These are phyloP conservation scores for Smittium mucronatum DNA, from an alignment of 371 early-diverging fungal genomes.

Conservation along the genomic window DNA sequence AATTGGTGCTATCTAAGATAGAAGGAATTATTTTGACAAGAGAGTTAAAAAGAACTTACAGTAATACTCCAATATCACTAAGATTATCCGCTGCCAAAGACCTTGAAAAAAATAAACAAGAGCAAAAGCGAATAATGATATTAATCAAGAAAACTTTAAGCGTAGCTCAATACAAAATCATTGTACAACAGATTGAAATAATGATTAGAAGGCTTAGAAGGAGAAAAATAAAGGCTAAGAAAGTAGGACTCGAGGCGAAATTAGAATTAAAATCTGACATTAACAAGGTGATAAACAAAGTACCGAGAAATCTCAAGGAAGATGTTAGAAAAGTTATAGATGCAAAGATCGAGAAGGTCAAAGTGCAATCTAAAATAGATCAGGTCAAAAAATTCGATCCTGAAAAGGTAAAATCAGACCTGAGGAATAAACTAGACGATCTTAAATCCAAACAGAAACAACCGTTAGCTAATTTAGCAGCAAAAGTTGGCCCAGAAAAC, in stretches of 20 bases:
- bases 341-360: neutral
- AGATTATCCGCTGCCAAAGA: neutral
- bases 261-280: neutral
- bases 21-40: neutral
- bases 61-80: neutral
- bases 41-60: neutral
- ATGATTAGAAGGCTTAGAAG: neutral
- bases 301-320: neutral
- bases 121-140: neutral
- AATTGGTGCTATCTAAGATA: neutral
- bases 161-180: neutral
- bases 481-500: neutral
- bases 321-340: neutral
- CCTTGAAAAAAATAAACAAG: neutral
- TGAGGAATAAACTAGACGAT: neutral
- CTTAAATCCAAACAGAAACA: neutral
- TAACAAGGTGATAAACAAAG: neutral
- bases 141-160: neutral
- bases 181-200: neutral
- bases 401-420: neutral
- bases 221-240: neutral
- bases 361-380: neutral
- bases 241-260: neutral
- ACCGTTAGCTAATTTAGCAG: neutral
- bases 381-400: neutral